Percentiles rank a stretch among this genome's conserved stretches.
Conservation (phyloP, 768 basidiomycete species). For the Scleroderma bovista region DNA sequence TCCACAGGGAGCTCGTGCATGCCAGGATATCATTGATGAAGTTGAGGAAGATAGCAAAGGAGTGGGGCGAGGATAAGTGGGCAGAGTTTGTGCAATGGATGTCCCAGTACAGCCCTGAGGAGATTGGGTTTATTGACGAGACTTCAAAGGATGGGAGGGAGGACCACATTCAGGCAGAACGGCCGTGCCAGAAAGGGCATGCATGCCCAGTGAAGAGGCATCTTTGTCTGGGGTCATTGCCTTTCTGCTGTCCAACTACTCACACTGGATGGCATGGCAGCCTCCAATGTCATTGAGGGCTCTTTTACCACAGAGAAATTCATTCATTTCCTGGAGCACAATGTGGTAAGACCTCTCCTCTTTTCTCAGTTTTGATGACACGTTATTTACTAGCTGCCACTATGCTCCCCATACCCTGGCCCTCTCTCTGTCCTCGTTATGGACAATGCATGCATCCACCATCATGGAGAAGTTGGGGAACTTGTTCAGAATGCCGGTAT, state of each 20-base stretch:
- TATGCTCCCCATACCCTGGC: too few relatives aligned
- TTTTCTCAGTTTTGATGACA: too few relatives aligned
- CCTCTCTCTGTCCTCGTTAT: too few relatives aligned
- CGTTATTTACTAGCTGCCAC: too few relatives aligned
- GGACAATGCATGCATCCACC: too few relatives aligned
- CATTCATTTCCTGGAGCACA: slow-evolving; percentile 16
- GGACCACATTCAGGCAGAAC: too few relatives aligned
- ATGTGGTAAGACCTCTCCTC: too few relatives aligned
- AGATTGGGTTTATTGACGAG: not conserved
- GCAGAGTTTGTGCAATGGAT: slow-evolving; percentile 18
- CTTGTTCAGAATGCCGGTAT: too few relatives aligned
- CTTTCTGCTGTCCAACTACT: not conserved
- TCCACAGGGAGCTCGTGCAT: not conserved
- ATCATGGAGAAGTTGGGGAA: too few relatives aligned
- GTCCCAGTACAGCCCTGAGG: not conserved
- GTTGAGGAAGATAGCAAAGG: slow-evolving; percentile 27
- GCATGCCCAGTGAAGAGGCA: too few relatives aligned
- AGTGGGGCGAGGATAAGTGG: slow-evolving; percentile 21
- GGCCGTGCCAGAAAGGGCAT: too few relatives aligned
- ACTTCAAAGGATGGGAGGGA: not conserved
- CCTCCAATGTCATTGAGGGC: slow-evolving; percentile 24
- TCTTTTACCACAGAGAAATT: slow-evolving; percentile 22
- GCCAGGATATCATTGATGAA: slow-evolving; percentile 25
- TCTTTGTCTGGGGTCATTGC: too few relatives aligned
- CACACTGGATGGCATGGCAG: slow-evolving; percentile 11